Percentiles rank a stretch among this genome's conserved stretches.
Conservation (phyloP, 805 yeast genomes). For the Wickerhamiella slavikovae region DNA sequence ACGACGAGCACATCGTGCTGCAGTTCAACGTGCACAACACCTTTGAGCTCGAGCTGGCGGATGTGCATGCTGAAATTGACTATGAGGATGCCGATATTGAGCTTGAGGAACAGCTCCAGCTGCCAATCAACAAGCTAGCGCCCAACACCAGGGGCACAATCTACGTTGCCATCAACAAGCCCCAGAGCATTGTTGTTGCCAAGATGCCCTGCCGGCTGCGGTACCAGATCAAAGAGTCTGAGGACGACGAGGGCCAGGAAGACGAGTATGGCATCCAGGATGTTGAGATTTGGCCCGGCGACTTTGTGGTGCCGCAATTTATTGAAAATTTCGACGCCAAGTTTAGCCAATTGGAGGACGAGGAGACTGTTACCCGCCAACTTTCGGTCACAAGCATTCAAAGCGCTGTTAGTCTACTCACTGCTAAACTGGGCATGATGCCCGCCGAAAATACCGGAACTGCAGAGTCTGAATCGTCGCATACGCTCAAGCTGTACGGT, state of each 20-base stretch:
- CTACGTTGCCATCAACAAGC: conserved; percentile 55
- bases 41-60: conserved; percentile 54
- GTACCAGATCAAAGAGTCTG: conserved; percentile 60
- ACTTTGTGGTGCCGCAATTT: conserved; percentile 57
- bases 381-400: conserved; percentile 28
- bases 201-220: conserved; percentile 45
- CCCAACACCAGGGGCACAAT: conserved; percentile 57
- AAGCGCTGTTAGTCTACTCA: conserved; percentile 37
- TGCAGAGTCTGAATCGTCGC: conserved; percentile 35
- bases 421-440: conserved; percentile 34
- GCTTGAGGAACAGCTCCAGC: conserved; percentile 47
- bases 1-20: conserved; percentile 47
- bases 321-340: conserved; percentile 52
- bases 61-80: conserved; percentile 35
- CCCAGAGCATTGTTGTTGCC: conserved; percentile 24
- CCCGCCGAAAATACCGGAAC: conserved; percentile 57
- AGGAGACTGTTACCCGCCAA: conserved; percentile 45
- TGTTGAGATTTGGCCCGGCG: conserved; percentile 55
- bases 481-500: conserved; percentile 65
- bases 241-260: conserved; percentile 64
- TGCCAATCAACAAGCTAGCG: conserved; percentile 49
- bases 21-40: conserved; percentile 80
- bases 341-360: conserved; percentile 48
- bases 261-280: conserved; percentile 88
- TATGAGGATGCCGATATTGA: conserved; percentile 34